Conservation (phyloP, 225 moss, liverwort and hornwort species). For the Marchantia polymorpha region DNA sequence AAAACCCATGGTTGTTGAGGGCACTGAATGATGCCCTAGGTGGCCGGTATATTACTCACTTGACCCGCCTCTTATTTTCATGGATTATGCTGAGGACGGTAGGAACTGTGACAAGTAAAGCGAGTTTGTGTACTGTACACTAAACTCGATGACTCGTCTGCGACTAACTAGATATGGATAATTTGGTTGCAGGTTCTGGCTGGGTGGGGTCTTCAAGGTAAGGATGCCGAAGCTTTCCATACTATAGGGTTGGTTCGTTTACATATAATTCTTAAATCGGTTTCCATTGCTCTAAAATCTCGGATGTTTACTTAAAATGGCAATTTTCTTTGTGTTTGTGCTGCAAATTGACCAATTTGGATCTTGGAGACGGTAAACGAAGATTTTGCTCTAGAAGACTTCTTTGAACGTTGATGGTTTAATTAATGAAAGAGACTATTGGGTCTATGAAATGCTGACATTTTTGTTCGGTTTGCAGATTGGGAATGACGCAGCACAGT, state of each 20-base stretch:
- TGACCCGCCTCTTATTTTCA: background rate
- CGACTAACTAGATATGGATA: background rate
- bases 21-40: constrained; percentile 42
- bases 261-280: no score
- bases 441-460: background rate
- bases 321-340: no score
- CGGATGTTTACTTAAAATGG: no score
- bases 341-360: no score
- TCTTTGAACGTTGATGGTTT: background rate
- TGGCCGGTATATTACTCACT: constrained; percentile 1
- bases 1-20: constrained; percentile 64
- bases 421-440: background rate
- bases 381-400: no score
- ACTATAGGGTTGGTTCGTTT: no score
- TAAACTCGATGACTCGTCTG: background rate
- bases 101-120: background rate
- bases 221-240: background rate
- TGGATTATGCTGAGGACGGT: background rate
- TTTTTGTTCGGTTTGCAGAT: constrained; percentile 30
- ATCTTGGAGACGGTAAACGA: no score
- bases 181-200: constrained; percentile 50
- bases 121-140: background rate
- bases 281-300: no score
- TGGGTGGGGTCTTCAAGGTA: constrained; percentile 60
- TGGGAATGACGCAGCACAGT: constrained; percentile 63